Percentiles rank a stretch among this genome's conserved stretches.
Conservation (phyloP, 73 alveolate genomes). For the Blepharisma stoltei region DNA sequence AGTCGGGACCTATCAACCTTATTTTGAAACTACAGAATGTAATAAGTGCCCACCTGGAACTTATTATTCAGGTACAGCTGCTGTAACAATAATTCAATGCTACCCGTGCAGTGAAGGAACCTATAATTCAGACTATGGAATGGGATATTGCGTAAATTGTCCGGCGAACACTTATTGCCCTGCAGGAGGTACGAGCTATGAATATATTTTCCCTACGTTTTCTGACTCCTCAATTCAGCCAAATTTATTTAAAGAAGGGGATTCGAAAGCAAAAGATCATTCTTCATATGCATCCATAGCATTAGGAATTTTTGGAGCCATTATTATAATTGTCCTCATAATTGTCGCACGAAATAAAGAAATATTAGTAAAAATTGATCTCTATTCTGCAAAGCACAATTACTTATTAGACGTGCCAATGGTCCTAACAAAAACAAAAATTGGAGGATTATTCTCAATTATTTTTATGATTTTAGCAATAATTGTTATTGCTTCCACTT, state of each 20-base stretch:
- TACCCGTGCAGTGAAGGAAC: not conserved
- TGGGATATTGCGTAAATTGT: not conserved
- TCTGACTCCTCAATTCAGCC: too few relatives aligned
- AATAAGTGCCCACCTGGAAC: not conserved
- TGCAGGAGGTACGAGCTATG: not conserved
- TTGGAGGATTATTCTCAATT: not conserved
- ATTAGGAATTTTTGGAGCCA: too few relatives aligned
- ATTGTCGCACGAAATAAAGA: too few relatives aligned
- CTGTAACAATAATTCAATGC: not conserved
- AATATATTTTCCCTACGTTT: too few relatives aligned
- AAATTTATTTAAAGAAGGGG: too few relatives aligned
- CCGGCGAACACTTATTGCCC: not conserved
- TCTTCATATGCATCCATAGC: too few relatives aligned
- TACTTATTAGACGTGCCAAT: not conserved
- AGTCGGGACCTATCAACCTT: not conserved
- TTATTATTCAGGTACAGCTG: not conserved
- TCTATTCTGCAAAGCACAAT: not conserved
- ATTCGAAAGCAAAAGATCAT: too few relatives aligned
- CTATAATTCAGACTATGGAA: not conserved
- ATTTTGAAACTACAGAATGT: not conserved
- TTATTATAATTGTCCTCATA: too few relatives aligned
- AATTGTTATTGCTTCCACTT: not conserved
- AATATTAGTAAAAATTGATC: not conserved
- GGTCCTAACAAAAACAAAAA: not conserved
- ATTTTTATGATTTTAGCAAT: not conserved